Percentiles rank a stretch among this genome's conserved stretches.
These are phyloP conservation scores for Pneumocystis wakefieldiae DNA, from an alignment of 1,139 yeast genomes.

Conservation along the genomic window DNA sequence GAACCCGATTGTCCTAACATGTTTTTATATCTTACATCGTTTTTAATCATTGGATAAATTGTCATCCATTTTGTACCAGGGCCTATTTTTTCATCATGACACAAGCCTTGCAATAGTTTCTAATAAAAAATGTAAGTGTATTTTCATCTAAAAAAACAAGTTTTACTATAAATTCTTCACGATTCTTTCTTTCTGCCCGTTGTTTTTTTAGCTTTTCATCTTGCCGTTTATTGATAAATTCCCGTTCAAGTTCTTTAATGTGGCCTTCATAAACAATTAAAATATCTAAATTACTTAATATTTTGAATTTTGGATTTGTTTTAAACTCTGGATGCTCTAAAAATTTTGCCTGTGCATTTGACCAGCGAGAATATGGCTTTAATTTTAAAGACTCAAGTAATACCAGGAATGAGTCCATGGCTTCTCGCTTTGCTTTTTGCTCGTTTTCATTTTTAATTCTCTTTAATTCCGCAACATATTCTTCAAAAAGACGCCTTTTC, in stretches of 20 bases:
- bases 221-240: slow-evolving; percentile 25
- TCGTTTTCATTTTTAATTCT: slow-evolving; percentile 20
- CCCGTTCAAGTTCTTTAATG: slow-evolving; percentile 32
- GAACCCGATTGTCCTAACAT: slow-evolving; percentile 72
- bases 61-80: slow-evolving; percentile 50
- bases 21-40: slow-evolving; percentile 43
- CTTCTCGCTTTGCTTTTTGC: slow-evolving; percentile 15
- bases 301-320: slow-evolving; percentile 43
- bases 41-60: slow-evolving; percentile 37
- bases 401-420: slow-evolving; percentile 16
- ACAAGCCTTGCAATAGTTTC: slow-evolving; percentile 29
- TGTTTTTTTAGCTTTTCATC: slow-evolving; percentile 29
- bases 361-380: slow-evolving; percentile 30
- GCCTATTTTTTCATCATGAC: slow-evolving; percentile 30
- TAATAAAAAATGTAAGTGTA: not conserved
- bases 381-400: slow-evolving; percentile 25
- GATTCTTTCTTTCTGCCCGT: slow-evolving; percentile 46
- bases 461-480: slow-evolving; percentile 34
- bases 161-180: slow-evolving; percentile 38
- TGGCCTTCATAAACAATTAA: slow-evolving; percentile 38
- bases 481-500: slow-evolving; percentile 37
- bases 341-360: slow-evolving; percentile 29
- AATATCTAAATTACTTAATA: slow-evolving; percentile 45
- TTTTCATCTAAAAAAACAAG: not conserved
- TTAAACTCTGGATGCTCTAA: slow-evolving; percentile 38